phyloP scores from a whole-genome alignment of 2,329 filamentous ascomycete species.

The Ceratocystis diversiconidia region DNA sequence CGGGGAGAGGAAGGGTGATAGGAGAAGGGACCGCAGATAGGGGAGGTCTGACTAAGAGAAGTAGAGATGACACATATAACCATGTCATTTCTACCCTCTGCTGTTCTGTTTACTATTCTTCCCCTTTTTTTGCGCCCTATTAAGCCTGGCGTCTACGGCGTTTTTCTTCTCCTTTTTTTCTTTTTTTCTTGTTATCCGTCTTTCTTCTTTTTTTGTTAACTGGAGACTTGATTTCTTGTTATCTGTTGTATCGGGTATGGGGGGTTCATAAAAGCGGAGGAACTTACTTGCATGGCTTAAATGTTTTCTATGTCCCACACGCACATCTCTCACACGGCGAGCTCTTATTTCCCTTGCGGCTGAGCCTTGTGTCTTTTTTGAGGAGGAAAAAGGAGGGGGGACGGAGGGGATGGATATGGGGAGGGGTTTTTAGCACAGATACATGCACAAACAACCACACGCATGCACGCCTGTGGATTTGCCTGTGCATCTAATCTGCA shows the following conservation, averaged over 20 bases:
- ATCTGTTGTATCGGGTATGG: not conserved
- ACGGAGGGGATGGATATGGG: not conserved
- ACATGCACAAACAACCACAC: not conserved
- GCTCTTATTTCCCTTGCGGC: not conserved
- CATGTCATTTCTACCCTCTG: not conserved
- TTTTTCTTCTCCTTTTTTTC: not conserved
- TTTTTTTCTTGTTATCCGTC: not conserved
- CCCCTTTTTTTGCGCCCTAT: not conserved
- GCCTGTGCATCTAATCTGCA: too few species aligned
- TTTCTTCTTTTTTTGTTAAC: not conserved
- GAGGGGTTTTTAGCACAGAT: not conserved
- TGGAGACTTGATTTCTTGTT: not conserved
- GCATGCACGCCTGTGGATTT: too few species aligned
- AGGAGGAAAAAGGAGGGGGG: not conserved
- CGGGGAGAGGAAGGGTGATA: conserved; percentile 11
- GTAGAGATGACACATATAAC: not conserved
- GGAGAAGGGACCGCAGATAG: conserved; percentile 13
- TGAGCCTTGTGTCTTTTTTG: not conserved
- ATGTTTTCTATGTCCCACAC: not conserved
- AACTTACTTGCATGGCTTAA: not conserved
- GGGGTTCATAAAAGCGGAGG: not conserved
- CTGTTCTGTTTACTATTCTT: not conserved
- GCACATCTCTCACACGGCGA: not conserved
- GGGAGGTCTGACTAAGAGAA: not conserved
- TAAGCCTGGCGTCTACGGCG: not conserved